These are phyloP conservation scores for Excoecaria agallocha DNA, from an alignment of 345 rosid genomes.

Conservation along the genomic window DNA sequence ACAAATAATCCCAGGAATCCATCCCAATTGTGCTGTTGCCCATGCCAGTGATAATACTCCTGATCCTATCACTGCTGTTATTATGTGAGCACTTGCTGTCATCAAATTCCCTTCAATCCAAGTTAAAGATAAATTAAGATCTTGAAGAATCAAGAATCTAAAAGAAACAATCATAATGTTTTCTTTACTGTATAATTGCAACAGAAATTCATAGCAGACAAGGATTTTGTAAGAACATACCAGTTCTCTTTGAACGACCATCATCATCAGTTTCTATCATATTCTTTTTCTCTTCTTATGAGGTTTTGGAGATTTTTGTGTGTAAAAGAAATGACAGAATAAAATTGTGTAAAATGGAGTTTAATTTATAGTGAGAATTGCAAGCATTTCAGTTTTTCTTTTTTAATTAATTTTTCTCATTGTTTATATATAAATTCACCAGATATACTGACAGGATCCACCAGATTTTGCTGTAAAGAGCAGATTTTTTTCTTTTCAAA, in stretches of 20 bases:
- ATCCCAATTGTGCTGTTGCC: constrained; percentile 22
- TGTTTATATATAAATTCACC: background rate
- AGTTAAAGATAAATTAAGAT: too few species aligned
- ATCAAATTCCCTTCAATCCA: background rate
- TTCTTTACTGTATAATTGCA: too few species aligned
- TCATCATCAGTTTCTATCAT: constrained; percentile 9
- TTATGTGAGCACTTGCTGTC: constrained; percentile 18
- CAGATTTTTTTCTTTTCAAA: background rate
- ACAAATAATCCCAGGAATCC: constrained; percentile 12
- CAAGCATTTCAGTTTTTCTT: too few species aligned
- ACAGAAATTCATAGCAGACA: too few species aligned
- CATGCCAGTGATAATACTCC: constrained; percentile 22
- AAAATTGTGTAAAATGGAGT: too few species aligned
- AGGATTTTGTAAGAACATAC: too few species aligned
- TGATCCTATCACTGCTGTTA: constrained; percentile 25
- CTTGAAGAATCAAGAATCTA: too few species aligned
- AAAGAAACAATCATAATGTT: too few species aligned
- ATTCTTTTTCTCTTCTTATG: background rate
- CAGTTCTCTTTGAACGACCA: constrained; percentile 10
- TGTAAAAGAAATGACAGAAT: background rate
- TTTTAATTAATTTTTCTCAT: background rate
- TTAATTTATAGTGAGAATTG: too few species aligned
- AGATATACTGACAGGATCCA: background rate
- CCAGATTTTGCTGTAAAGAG: background rate
- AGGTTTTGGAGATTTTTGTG: background rate